Conservation (phyloP, 768 basidiomycete species). For the Coprinopsis cinerea region DNA sequence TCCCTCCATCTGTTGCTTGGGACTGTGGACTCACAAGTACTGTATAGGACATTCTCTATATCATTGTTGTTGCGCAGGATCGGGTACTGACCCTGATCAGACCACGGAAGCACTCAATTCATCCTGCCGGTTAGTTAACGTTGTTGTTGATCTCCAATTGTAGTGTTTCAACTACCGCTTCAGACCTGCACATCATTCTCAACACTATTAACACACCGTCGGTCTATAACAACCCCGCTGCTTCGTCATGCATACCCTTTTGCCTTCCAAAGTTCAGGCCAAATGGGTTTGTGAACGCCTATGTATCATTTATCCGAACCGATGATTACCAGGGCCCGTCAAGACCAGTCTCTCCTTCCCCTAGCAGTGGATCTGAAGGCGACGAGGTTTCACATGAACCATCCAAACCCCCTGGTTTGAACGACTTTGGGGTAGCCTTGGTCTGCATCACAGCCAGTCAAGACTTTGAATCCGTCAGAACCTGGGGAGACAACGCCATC, state of each 20-base stretch:
- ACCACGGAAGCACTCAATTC: constrained; percentile 91
- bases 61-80: constrained; percentile 74
- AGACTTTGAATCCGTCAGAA: constrained; percentile 79
- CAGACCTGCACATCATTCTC: constrained; percentile 88
- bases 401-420: constrained; percentile 10
- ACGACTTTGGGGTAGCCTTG: constrained; percentile 49
- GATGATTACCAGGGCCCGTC: constrained; percentile 20
- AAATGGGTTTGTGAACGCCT: constrained; percentile 85
- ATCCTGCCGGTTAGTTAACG: constrained; percentile 68
- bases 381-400: background rate
- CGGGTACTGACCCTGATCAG: constrained; percentile 82
- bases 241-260: constrained; percentile 91
- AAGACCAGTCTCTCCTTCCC: constrained; percentile 11
- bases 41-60: constrained; percentile 80
- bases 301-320: constrained; percentile 65
- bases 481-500: constrained; percentile 66
- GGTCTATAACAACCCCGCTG: constrained; percentile 65
- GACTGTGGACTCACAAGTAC: too few species aligned
- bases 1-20: background rate
- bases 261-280: constrained; percentile 95
- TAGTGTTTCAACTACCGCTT: background rate
- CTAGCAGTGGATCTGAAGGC: constrained; percentile 3
- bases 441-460: constrained; percentile 77
- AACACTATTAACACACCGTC: constrained; percentile 87
- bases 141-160: background rate